These are phyloP conservation scores for Tuber indicum DNA, from an alignment of 495 filamentous ascomycete genomes.

Conservation along the genomic window DNA sequence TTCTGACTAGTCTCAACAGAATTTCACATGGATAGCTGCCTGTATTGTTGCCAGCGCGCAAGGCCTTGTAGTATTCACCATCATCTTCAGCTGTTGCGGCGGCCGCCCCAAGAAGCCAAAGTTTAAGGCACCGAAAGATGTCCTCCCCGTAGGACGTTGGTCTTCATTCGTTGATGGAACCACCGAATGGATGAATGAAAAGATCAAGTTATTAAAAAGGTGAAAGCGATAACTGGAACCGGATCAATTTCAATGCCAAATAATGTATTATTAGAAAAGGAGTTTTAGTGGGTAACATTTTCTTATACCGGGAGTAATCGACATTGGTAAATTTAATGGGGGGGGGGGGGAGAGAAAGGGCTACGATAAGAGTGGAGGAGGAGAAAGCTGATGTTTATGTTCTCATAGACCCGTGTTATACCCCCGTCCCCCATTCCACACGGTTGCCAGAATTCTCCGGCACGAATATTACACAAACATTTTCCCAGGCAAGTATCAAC, in stretches of 20 bases:
- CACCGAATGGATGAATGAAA: background rate
- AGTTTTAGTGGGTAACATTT: background rate
- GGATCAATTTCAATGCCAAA: background rate
- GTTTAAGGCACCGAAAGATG: constrained; percentile 13
- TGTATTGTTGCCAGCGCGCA: constrained; percentile 29
- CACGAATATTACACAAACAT: background rate
- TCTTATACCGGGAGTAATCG: background rate
- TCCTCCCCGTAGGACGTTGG: background rate
- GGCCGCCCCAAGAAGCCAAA: constrained; percentile 15
- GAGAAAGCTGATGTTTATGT: background rate
- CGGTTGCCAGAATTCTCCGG: background rate
- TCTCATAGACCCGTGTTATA: background rate
- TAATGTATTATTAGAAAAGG: background rate
- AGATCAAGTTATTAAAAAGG: background rate
- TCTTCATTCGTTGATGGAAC: background rate
- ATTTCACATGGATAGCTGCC: constrained; percentile 24
- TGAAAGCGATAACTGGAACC: background rate
- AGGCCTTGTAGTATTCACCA: constrained; percentile 34
- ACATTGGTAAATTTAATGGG: background rate
- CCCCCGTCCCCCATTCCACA: background rate
- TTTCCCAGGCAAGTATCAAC: background rate
- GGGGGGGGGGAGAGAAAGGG: background rate
- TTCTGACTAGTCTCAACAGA: constrained; percentile 10
- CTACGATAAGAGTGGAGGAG: background rate
- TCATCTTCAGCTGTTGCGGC: constrained; percentile 20